These are phyloP conservation scores for Macrophomina pseudophaseolina DNA, from an alignment of 2,329 filamentous ascomycete species.

Conservation along the genomic window DNA sequence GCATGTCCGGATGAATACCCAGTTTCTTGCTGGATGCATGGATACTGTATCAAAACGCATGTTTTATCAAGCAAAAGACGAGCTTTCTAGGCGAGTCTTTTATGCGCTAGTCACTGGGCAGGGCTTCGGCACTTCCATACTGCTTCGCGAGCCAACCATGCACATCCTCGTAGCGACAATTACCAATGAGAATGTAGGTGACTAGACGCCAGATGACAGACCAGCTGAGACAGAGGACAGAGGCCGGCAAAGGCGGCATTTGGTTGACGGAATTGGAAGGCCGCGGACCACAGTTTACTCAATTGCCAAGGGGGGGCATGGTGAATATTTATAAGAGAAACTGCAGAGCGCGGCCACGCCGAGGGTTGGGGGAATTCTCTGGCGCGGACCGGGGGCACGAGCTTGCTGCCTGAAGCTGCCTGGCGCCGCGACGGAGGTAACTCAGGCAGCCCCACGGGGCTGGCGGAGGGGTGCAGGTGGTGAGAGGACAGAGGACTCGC, in stretches of 20 bases:
- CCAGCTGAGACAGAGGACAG: background rate
- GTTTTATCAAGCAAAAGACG: too few relatives aligned
- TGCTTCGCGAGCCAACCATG: too few relatives aligned
- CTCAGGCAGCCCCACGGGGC: slow-evolving; percentile 7
- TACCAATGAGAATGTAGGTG: background rate
- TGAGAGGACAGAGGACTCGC: background rate
- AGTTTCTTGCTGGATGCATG: too few relatives aligned
- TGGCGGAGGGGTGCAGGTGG: background rate
- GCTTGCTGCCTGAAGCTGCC: background rate
- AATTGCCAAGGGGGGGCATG: slow-evolving; percentile 11
- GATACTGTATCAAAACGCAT: too few relatives aligned
- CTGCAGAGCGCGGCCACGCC: slow-evolving; percentile 3
- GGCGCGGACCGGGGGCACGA: background rate
- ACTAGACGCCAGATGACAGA: background rate
- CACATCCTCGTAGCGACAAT: background rate
- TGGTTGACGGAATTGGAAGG: background rate
- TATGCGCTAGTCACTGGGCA: too few relatives aligned
- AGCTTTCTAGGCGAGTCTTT: background rate
- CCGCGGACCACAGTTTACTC: slow-evolving; percentile 3
- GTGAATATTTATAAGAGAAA: slow-evolving; percentile 18
- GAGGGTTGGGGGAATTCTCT: background rate
- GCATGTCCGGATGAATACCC: too few relatives aligned
- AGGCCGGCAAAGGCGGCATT: slow-evolving; percentile 17
- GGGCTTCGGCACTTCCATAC: too few relatives aligned
- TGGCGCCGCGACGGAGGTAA: background rate